phyloP scores from a whole-genome alignment of 495 filamentous ascomycete species.

The Xylaria scruposa region DNA sequence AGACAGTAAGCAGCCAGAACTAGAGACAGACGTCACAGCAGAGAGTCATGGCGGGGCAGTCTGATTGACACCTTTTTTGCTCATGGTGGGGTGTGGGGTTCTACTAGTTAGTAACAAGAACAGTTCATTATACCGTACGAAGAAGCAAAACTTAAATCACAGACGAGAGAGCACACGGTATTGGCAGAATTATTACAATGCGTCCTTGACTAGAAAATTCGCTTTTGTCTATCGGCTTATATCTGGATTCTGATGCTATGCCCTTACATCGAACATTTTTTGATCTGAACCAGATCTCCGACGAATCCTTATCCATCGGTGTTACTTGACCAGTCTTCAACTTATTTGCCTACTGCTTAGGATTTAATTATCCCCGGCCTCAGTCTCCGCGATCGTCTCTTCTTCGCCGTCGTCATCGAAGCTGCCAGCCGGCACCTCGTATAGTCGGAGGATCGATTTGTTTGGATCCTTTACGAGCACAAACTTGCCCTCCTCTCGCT shows the following conservation, averaged over 20 bases:
- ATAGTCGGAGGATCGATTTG: conserved; percentile 88
- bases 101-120: neutral
- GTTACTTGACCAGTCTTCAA: neutral
- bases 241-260: neutral
- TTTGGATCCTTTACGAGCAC: conserved; percentile 88
- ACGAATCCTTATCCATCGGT: neutral
- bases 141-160: neutral
- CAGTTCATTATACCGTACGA: neutral
- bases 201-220: neutral
- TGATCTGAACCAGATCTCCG: neutral
- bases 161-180: neutral
- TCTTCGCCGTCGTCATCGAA: conserved; percentile 72
- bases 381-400: conserved; percentile 38
- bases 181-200: neutral
- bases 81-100: conserved; percentile 29
- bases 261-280: neutral
- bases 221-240: conserved; percentile 13
- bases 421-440: conserved; percentile 84
- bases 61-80: conserved; percentile 21
- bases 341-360: neutral
- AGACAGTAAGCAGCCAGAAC: neutral
- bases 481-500: conserved; percentile 76
- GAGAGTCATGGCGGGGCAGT: conserved; percentile 36
- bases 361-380: conserved; percentile 43
- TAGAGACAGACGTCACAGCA: conserved; percentile 37